Evolutionary conservation across 2,329 filamentous ascomycete species (phyloP).

Genomic region (Aspergillus transmontanensis): DNA sequence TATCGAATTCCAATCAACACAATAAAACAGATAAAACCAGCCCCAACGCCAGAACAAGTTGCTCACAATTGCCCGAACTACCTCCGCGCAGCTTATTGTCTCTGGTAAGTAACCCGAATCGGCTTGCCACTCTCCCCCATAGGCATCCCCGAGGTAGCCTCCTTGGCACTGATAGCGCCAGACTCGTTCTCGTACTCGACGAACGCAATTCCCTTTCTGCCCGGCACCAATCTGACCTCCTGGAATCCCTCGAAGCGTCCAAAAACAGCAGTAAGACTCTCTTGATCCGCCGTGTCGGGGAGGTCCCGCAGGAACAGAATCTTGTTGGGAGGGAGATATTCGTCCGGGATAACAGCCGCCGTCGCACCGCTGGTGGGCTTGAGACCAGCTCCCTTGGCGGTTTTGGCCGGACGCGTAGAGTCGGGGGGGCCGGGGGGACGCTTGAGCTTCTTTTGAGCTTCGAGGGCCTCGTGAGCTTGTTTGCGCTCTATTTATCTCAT

Average conservation of each 20-base stretch:
- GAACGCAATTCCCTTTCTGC: slow-evolving; percentile 86
- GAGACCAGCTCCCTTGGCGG: slow-evolving; percentile 70
- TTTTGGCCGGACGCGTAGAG: slow-evolving; percentile 65
- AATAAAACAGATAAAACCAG: slow-evolving; percentile 17
- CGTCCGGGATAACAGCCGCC: slow-evolving; percentile 83
- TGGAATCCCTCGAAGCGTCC: slow-evolving; percentile 89
- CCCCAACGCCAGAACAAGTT: slow-evolving; percentile 34
- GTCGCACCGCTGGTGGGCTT: slow-evolving; percentile 72
- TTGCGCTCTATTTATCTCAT: slow-evolving; percentile 61
- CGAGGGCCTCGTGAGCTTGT: slow-evolving; percentile 78
- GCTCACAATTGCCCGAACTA: slow-evolving; percentile 16
- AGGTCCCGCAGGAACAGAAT: slow-evolving; percentile 92
- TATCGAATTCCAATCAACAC: slow-evolving; percentile 7
- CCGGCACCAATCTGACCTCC: slow-evolving; percentile 87
- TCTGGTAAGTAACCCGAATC: slow-evolving; percentile 95
- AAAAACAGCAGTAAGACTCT: slow-evolving; percentile 78
- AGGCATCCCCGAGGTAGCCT: slow-evolving; percentile 83
- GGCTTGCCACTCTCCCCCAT: slow-evolving; percentile 73
- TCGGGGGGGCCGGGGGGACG: slow-evolving; percentile 56
- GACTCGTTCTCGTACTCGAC: slow-evolving; percentile 93
- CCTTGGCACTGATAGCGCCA: slow-evolving; percentile 89
- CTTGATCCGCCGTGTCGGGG: slow-evolving; percentile 81
- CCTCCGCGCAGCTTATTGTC: slow-evolving; percentile 61
- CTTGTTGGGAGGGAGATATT: slow-evolving; percentile 97
- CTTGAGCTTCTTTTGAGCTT: slow-evolving; percentile 77